Conservation (phyloP, 202 grass and related monocot genomes). For the Carex arenaria region DNA sequence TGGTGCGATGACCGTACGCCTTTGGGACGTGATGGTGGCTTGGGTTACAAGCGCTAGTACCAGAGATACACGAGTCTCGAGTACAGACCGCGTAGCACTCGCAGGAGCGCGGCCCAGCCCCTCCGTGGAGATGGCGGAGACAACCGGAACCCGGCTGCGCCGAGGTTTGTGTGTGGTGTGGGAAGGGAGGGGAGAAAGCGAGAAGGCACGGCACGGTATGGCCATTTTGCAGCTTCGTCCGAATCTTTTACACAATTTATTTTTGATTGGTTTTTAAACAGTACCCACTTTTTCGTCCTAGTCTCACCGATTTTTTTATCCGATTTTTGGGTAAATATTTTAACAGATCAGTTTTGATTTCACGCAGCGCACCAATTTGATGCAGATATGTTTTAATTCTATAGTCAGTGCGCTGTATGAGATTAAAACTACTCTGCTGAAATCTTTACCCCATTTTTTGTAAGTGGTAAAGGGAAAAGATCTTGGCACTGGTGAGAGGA, state of each 20-base stretch:
- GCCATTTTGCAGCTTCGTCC: conserved; percentile 32
- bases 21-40: conserved; percentile 53
- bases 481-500: too few relatives aligned
- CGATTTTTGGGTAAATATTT: not conserved
- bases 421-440: too few relatives aligned
- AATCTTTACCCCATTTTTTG: too few relatives aligned
- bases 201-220: conserved; percentile 26
- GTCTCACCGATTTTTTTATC: not conserved
- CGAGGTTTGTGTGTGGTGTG: conserved; percentile 2
- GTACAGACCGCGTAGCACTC: conserved; percentile 13
- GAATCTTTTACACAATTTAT: not conserved
- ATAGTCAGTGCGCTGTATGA: too few relatives aligned
- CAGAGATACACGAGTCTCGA: conserved; percentile 64
- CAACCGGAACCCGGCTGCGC: conserved; percentile 4
- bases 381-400: too few relatives aligned
- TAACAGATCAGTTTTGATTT: not conserved
- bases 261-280: not conserved
- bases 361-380: not conserved
- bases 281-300: not conserved
- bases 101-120: not conserved
- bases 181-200: conserved; percentile 11
- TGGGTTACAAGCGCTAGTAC: conserved; percentile 67
- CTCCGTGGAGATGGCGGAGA: conserved; percentile 20
- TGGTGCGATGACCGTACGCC: conserved; percentile 25
- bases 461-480: too few relatives aligned